Percentiles rank a stretch among this genome's conserved stretches.
These are phyloP conservation scores for Aspergillus fijiensis DNA, from an alignment of 2,329 filamentous ascomycete species.

Conservation along the genomic window DNA sequence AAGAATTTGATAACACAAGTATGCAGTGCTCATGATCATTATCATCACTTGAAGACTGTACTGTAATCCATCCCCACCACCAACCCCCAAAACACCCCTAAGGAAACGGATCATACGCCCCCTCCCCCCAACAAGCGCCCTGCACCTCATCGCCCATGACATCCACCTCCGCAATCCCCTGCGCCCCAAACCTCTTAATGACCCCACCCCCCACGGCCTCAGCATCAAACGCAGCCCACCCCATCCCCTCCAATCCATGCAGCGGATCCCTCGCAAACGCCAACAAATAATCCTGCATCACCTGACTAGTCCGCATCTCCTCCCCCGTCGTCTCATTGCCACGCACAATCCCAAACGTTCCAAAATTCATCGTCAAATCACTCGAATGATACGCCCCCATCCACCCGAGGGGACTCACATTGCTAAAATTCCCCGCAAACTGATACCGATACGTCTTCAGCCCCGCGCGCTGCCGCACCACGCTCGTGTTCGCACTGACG, in stretches of 20 bases:
- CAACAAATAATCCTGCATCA: constrained; percentile 1
- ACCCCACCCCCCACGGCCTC: neutral
- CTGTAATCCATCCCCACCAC: too few relatives aligned
- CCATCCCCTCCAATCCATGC: neutral
- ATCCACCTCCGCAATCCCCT: neutral
- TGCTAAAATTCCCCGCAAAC: neutral
- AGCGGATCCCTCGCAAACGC: neutral
- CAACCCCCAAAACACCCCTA: neutral
- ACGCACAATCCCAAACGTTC: neutral
- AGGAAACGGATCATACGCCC: neutral
- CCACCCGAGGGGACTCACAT: constrained; percentile 1
- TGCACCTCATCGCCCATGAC: neutral
- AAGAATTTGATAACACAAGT: too few relatives aligned
- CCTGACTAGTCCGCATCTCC: neutral
- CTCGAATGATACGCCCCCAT: constrained; percentile 2
- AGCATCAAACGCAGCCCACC: neutral
- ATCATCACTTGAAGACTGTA: too few relatives aligned
- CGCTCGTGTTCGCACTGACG: neutral
- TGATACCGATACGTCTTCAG: neutral
- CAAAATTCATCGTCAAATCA: constrained; percentile 1
- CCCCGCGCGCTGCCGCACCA: neutral
- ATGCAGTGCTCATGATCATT: too few relatives aligned
- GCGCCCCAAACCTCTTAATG: neutral
- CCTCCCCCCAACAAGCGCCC: constrained; percentile 1
- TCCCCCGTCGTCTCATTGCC: neutral